Percentiles rank a stretch among this genome's conserved stretches.
Conservation (phyloP, 129 eudicot genomes). For the Tagetes erecta region DNA sequence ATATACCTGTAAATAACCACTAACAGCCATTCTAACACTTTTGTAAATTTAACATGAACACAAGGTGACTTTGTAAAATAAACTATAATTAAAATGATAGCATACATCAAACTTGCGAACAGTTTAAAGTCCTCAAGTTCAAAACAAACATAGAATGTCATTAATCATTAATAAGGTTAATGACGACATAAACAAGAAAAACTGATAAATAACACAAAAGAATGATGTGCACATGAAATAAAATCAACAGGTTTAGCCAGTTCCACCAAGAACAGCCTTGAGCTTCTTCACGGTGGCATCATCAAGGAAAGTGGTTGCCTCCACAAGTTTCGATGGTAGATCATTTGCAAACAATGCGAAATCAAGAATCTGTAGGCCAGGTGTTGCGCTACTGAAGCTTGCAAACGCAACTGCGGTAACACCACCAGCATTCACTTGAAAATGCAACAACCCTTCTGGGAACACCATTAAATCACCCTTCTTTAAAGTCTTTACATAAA, state of each 20-base stretch:
- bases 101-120: slow-evolving; percentile 11
- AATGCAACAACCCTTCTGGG: slow-evolving; percentile 78
- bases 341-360: slow-evolving; percentile 58
- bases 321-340: slow-evolving; percentile 47
- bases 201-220: slow-evolving; percentile 14
- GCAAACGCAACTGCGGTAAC: slow-evolving; percentile 51
- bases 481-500: slow-evolving; percentile 49
- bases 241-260: slow-evolving; percentile 28
- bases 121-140: neutral
- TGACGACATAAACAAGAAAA: slow-evolving; percentile 3
- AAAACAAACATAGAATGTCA: slow-evolving; percentile 14
- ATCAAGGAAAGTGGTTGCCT: slow-evolving; percentile 60
- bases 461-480: slow-evolving; percentile 73
- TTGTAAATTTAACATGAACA: no score
- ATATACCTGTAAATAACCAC: no score
- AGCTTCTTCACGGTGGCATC: slow-evolving; percentile 57
- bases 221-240: slow-evolving; percentile 9
- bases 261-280: slow-evolving; percentile 77
- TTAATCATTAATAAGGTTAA: slow-evolving; percentile 9
- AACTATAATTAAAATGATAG: neutral
- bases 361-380: slow-evolving; percentile 64
- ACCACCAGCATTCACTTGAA: slow-evolving; percentile 62
- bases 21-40: no score
- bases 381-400: slow-evolving; percentile 59
- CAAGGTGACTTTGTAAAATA: neutral